Percentiles rank a stretch among this genome's conserved stretches.
Conservation (phyloP, 139 green algal genomes). For the Chlorella ohadii region DNA sequence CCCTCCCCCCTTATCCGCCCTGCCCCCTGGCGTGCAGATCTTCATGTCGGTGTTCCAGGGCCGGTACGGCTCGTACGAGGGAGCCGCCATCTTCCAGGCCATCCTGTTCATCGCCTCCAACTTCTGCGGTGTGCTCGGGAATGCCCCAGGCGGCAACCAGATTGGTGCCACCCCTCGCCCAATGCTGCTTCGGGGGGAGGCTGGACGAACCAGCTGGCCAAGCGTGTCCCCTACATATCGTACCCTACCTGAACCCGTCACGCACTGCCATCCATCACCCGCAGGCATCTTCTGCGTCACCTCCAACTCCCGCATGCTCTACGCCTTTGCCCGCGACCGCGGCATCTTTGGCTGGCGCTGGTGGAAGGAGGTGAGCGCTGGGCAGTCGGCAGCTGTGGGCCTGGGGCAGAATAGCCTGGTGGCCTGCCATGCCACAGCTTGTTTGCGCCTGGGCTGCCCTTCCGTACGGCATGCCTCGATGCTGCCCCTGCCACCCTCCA, state of each 20-base stretch:
- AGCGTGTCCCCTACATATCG: no score
- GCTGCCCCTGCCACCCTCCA: no score
- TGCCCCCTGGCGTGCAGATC: conserved; percentile 30
- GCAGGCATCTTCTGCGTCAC: conserved; percentile 58
- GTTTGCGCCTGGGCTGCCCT: no score
- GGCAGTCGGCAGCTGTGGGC: background rate
- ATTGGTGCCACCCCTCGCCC: no score
- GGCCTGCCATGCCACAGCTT: no score
- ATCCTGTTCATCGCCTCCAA: conserved; percentile 42
- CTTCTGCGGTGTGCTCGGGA: conserved; percentile 42
- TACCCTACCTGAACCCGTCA: no score
- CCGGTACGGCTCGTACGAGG: background rate
- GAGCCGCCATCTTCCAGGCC: background rate
- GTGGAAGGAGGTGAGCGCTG: conserved; percentile 12
- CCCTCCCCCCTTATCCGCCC: background rate
- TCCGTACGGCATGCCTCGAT: no score
- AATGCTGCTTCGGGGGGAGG: no score
- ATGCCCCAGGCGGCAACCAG: no score
- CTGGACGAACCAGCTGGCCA: no score
- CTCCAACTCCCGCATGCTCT: conserved; percentile 60
- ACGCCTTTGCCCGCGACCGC: conserved; percentile 61
- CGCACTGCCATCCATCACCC: conserved; percentile 9
- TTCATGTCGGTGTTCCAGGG: conserved; percentile 44
- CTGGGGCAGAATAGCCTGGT: background rate
- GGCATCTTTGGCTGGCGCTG: conserved; percentile 47